A percentile compares a stretch with the other conserved stretches of the same genome.
Evolutionary conservation across 768 basidiomycete species (phyloP).

Genomic region (Butyriboletus loyo): DNA sequence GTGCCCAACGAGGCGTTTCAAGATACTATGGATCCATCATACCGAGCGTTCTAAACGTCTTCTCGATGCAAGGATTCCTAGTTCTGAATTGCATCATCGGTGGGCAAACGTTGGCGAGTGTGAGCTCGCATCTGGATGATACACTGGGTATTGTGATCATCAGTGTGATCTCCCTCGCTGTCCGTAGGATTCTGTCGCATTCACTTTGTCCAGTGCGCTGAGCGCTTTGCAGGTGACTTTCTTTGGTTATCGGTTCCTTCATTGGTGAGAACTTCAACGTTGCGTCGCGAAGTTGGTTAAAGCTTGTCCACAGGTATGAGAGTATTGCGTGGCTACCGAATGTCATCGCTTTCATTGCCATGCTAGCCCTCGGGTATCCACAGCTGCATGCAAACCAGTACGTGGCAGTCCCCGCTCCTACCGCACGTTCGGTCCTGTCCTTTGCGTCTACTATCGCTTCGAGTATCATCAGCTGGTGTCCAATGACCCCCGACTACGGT

Average conservation of each 20-base stretch:
- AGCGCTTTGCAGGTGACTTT: slow-evolving; percentile 48
- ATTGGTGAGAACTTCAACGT: slow-evolving; percentile 38
- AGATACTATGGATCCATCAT: slow-evolving; percentile 41
- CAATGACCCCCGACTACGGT: slow-evolving; percentile 47
- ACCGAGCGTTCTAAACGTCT: slow-evolving; percentile 46
- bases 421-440: slow-evolving; percentile 36
- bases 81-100: slow-evolving; percentile 60
- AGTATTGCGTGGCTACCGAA: slow-evolving; percentile 76
- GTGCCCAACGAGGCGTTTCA: slow-evolving; percentile 1
- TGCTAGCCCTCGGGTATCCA: slow-evolving; percentile 66
- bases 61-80: slow-evolving; percentile 54
- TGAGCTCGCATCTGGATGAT: slow-evolving; percentile 33
- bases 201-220: not conserved
- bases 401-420: slow-evolving; percentile 36
- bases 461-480: slow-evolving; percentile 42
- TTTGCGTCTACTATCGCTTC: slow-evolving; percentile 45
- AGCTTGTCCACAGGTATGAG: slow-evolving; percentile 55
- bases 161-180: slow-evolving; percentile 29
- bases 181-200: slow-evolving; percentile 10
- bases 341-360: slow-evolving; percentile 62
- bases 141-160: slow-evolving; percentile 35
- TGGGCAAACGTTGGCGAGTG: slow-evolving; percentile 56
- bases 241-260: slow-evolving; percentile 61
- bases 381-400: slow-evolving; percentile 46
- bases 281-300: not conserved